A percentile compares a stretch with the other conserved stretches of the same genome.
These are phyloP conservation scores for Salix arbutifolia DNA, from an alignment of 345 rosid species.

Conservation along the genomic window DNA sequence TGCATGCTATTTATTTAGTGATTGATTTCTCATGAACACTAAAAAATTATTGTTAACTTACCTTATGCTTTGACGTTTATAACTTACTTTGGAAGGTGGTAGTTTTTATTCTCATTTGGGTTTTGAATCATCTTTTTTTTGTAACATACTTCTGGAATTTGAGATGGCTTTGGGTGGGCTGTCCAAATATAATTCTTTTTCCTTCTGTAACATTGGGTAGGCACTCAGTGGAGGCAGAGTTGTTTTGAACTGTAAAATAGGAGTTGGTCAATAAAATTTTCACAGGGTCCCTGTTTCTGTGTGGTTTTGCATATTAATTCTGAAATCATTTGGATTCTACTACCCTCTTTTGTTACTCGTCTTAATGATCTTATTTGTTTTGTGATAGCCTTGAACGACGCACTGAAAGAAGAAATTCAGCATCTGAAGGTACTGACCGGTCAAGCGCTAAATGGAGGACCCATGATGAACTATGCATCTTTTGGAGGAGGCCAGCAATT, in stretches of 20 bases:
- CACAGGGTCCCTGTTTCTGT: neutral
- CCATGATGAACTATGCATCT: conserved; percentile 55
- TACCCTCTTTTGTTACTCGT: neutral
- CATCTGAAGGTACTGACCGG: conserved; percentile 82
- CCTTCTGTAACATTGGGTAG: neutral
- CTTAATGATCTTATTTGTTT: neutral
- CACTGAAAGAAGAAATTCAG: conserved; percentile 89
- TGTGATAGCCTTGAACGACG: conserved; percentile 69
- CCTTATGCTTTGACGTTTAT: neutral
- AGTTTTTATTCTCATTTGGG: neutral
- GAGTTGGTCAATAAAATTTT: neutral
- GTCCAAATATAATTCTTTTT: neutral
- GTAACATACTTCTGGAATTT: neutral
- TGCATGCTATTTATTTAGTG: neutral
- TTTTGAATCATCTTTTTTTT: neutral
- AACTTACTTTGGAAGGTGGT: neutral
- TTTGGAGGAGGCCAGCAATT: conserved; percentile 62
- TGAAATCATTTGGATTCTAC: neutral
- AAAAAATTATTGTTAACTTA: neutral
- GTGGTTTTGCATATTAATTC: neutral
- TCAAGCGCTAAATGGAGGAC: conserved; percentile 62
- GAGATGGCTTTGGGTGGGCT: neutral
- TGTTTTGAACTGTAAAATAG: neutral
- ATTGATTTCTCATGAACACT: neutral
- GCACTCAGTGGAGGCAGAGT: neutral